Base-by-base conservation (phyloP, 176 grass and related monocot genomes). In the Echinochloa phyllopogon region DNA sequence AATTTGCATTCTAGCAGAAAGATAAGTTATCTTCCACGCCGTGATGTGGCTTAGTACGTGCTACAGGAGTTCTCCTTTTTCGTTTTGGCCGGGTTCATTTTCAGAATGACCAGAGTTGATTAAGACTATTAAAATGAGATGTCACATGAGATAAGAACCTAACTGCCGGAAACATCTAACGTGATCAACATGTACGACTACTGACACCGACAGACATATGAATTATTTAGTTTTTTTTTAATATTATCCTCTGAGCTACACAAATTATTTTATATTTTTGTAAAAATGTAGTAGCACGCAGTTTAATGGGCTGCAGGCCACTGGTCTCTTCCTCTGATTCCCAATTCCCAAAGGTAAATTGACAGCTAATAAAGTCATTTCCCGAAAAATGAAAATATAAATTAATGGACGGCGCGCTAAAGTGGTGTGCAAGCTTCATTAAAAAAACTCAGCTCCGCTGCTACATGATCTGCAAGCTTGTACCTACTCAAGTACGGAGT, bases 151-250 rank as follows among this genome's bases (percentile, higher is more conserved):
- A 67, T 52, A 39, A 12, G 44, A 18, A 53, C 78, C 29, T 17
- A 51, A 80, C 77, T 80, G 6, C 62, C 10, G 5, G 62, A 53
- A 80, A 38, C 78, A 67, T 66, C 44, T 80, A 53, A 41, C 78
- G n/a, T 55, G 63, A 41, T 23, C 78, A 81, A 68, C 48, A 68
- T 81, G 78, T 40, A 80, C 78, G 63, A 65, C 58, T 55, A 81
- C 63, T 53, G 78, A 65, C 71, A 51, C 20, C 1, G 44, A 64
- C 59, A 52, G 13, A 40, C 0, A 27, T 0, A 50, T 76, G 37
- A 44, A 76, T 76, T 76, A 39, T 66, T 76, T 56, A 76, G 11
- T 66, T 44, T 50, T 17, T 78, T 47, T 12, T 23, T 8, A 70
- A 49, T 29, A 38, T 60, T 85, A 61, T 78, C 53, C 49, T 18